Base-by-base conservation (phyloP, 495 filamentous ascomycete genomes). In the Geopyxis carbonaria region DNA sequence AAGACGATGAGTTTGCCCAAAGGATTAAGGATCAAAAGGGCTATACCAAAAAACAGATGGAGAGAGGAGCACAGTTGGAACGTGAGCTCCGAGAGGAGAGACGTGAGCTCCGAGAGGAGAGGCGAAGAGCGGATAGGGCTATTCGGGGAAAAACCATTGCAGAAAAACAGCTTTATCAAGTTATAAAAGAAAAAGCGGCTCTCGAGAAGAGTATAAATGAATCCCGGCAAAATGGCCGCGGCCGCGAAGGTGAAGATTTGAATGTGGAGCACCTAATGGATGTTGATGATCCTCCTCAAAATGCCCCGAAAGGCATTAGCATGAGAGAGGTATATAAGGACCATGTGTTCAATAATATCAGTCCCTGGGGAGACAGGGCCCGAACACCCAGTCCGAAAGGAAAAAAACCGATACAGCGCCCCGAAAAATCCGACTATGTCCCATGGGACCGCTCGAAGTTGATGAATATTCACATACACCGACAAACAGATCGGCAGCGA, bases 381-480 rank as follows among this genome's bases (percentile, higher is more conserved):
- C n/a, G n/a, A n/a, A n/a, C n/a, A n/a, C n/a, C n/a, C n/a, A n/a
- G n/a, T n/a, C n/a, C n/a, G n/a, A n/a, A n/a, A n/a, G n/a, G n/a
- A n/a, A n/a, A n/a, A n/a, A n/a, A n/a, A n/a, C n/a, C n/a, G n/a
- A n/a, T n/a, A n/a, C n/a, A n/a, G n/a, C n/a, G n/a, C n/a, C n/a
- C n/a, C n/a, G n/a, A n/a, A n/a, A n/a, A n/a, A n/a, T n/a, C n/a
- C n/a, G n/a, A n/a, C n/a, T 42, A 51, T 18, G 46, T 22, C 21
- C 25, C 44, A 18, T 36, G 37, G 11, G 47, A 53, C 27, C 23
- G 16, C 5, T 13, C 27, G 13, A 47, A 45, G 42, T 24, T 44
- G n/a, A 47, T 52, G 44, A 53, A 47, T 19, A 19, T 52, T 10
- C 49, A 53, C 31, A 22, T 53, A 24, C 48, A 53, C 25, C 48